Conservation (phyloP, 2,329 filamentous ascomycete species). For the Phialophora verrucosa region DNA sequence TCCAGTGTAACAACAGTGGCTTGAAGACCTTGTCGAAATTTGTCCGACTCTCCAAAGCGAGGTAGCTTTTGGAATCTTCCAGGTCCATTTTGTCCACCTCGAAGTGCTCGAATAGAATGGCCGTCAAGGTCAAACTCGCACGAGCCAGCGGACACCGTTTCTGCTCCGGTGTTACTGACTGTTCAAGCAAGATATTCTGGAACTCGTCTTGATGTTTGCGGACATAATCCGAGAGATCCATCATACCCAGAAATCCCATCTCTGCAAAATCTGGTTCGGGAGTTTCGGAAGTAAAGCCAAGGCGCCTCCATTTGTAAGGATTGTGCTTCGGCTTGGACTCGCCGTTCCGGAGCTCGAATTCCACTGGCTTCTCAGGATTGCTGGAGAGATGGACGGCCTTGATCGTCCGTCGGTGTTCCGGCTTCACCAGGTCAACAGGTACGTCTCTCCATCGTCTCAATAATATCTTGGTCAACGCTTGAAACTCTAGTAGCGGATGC, state of each 20-base stretch:
- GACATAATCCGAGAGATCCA: slow-evolving; percentile 95
- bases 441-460: slow-evolving; percentile 88
- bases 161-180: slow-evolving; percentile 72
- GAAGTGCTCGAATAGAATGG: slow-evolving; percentile 92
- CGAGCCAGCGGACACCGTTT: slow-evolving; percentile 86
- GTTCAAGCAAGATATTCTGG: slow-evolving; percentile 89
- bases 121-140: slow-evolving; percentile 83
- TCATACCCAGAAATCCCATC: slow-evolving; percentile 90
- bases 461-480: slow-evolving; percentile 85
- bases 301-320: slow-evolving; percentile 87
- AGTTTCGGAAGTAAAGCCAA: slow-evolving; percentile 90
- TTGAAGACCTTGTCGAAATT: slow-evolving; percentile 86
- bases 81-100: slow-evolving; percentile 84
- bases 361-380: slow-evolving; percentile 66
- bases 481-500: slow-evolving; percentile 89
- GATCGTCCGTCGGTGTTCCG: slow-evolving; percentile 85
- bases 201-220: slow-evolving; percentile 90
- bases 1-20: slow-evolving; percentile 91
- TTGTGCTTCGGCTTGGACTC: slow-evolving; percentile 68
- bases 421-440: slow-evolving; percentile 79
- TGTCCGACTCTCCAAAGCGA: slow-evolving; percentile 73
- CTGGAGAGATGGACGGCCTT: slow-evolving; percentile 86
- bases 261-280: slow-evolving; percentile 83
- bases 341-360: slow-evolving; percentile 45
- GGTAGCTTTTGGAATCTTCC: slow-evolving; percentile 77